A percentile compares a stretch with the other conserved stretches of the same genome.
phyloP scores from a whole-genome alignment of 2,329 filamentous ascomycete species.

The Rosellinia necatrix region DNA sequence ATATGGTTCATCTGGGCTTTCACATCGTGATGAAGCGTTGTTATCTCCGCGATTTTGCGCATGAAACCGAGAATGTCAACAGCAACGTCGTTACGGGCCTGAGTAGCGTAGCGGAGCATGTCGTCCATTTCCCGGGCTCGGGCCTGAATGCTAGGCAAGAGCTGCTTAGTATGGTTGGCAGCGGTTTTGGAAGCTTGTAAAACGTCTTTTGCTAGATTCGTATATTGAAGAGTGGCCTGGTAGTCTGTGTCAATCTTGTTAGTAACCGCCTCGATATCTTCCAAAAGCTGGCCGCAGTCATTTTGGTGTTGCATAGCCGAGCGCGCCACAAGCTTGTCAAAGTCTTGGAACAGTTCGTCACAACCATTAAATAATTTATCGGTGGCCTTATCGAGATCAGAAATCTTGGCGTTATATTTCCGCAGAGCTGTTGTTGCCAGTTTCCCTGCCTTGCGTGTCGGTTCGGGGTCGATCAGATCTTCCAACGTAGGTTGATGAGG shows the following conservation, averaged over 20 bases:
- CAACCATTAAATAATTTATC: constrained; percentile 65
- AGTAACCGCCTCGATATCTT: constrained; percentile 84
- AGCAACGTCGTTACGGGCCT: constrained; percentile 71
- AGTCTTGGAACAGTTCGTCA: constrained; percentile 63
- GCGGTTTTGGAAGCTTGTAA: constrained; percentile 67
- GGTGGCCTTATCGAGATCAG: constrained; percentile 65
- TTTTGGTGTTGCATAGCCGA: constrained; percentile 62
- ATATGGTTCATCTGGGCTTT: constrained; percentile 74
- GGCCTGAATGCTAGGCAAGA: constrained; percentile 62
- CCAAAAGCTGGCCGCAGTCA: constrained; percentile 71
- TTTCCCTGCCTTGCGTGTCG: constrained; percentile 72
- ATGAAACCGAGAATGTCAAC: constrained; percentile 73
- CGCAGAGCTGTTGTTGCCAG: constrained; percentile 63
- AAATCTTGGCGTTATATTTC: constrained; percentile 63
- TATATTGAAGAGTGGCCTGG: constrained; percentile 72
- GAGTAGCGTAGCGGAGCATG: constrained; percentile 61
- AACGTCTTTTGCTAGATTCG: constrained; percentile 64
- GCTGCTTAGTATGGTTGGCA: constrained; percentile 64
- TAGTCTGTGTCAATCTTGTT: constrained; percentile 89
- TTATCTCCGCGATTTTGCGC: constrained; percentile 80
- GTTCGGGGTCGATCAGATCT: constrained; percentile 76
- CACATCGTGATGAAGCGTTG: constrained; percentile 72
- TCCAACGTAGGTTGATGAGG: constrained; percentile 64
- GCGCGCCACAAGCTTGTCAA: constrained; percentile 62
- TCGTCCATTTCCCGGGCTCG: constrained; percentile 65